Evolutionary conservation across 2,329 filamentous ascomycete genomes (phyloP), one percentile per base, ranked within the genome.

Genomic region (Aureobasidium sp.): DNA sequence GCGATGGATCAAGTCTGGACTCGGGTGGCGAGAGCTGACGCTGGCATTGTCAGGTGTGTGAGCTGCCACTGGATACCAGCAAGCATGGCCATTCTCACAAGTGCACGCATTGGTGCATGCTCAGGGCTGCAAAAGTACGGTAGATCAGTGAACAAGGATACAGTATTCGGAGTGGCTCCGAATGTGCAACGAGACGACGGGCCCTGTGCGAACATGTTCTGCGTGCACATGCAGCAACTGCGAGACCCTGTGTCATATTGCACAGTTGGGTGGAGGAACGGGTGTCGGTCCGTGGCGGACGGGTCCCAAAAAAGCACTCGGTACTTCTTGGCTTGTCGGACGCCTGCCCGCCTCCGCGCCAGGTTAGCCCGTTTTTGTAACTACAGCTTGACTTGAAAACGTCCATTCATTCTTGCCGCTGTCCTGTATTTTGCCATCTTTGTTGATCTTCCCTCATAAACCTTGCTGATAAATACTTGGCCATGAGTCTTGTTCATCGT

Each of bases 31-130:
- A 21, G 25, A 30, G 29, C 39, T 48, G 30, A 59, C n/a, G 13
- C 16, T 21, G 39, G 13, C 29, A 10, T 37, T 30, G 1, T 48
- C 14, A 59, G 54, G 21, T 59, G 4, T n/a, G 30, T 25, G 54
- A 59, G 16, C 32, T 48, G 16, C 59, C 60, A 21, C 60, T 65
- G 32, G 65, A 69, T 59, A 57, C 62, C 16, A 45, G 49, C n/a
- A 47, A 63, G 11, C 64, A 64, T 49, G 67, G 67, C 1, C 57
- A 61, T 9, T 32, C 59, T 14, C 57, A 62, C 21, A 34, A 51
- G 11, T 63, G 36, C n/a, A 29, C 54, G 53, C 64, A 68, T 64
- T 65, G 64, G 62, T 64, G 60, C 37, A 67, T 68, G 67, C 16
- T 67, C 9, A 61, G 65, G 36, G 51, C 61, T 6, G 47, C 64